Percentiles rank a stretch among this genome's conserved stretches.
Evolutionary conservation across 768 basidiomycete genomes (phyloP).

Genomic region (Cytidiella melzeri): DNA sequence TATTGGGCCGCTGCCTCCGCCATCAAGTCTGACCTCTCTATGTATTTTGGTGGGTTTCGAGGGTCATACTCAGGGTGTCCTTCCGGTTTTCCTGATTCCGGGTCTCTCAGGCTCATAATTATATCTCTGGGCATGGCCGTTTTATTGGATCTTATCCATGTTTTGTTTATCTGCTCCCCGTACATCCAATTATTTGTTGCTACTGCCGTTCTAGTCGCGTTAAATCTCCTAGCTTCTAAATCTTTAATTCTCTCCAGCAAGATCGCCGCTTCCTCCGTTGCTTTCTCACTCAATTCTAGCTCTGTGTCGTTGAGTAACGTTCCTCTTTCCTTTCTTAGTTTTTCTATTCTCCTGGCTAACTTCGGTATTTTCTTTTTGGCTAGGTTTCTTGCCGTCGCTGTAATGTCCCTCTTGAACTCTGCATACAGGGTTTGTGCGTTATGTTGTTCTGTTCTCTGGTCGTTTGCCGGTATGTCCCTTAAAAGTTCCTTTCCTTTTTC

Average conservation of each 20-base stretch:
- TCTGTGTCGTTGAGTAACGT: not conserved
- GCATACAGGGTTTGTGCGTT: not conserved
- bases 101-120: not conserved
- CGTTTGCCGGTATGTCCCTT: not conserved
- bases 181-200: not conserved
- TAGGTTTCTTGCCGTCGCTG: not conserved
- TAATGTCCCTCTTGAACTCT: not conserved
- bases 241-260: not conserved
- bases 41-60: no score
- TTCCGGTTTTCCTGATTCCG: not conserved
- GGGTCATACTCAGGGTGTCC: not conserved
- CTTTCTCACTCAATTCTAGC: not conserved
- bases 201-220: not conserved
- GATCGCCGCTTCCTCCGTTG: not conserved
- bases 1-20: constrained; percentile 1
- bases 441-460: not conserved
- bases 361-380: not conserved
- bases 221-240: not conserved
- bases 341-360: not conserved
- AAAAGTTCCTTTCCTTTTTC: not conserved
- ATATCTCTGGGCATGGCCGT: not conserved
- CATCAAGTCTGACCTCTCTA: not conserved
- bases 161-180: not conserved
- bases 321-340: not conserved
- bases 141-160: not conserved